Percentiles rank a stretch among this genome's conserved stretches.
Conservation (phyloP, 805 yeast genomes). For the Wickerhamomyces tratensis region DNA sequence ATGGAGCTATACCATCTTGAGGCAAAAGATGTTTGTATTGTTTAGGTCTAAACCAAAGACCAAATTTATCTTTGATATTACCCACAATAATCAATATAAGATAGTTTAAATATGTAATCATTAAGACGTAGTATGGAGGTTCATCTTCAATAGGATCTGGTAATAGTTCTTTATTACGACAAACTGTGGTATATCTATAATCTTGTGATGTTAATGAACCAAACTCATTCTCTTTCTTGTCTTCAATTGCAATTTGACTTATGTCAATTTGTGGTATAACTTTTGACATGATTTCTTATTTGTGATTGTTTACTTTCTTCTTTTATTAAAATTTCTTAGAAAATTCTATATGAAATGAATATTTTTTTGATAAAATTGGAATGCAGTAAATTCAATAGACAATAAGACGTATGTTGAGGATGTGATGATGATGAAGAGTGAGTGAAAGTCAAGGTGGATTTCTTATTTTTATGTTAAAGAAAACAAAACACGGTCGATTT, state of each 20-base stretch:
- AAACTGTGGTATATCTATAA: conserved; percentile 51
- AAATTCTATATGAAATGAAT: too few species aligned
- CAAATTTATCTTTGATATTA: conserved; percentile 82
- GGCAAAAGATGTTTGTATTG: conserved; percentile 60
- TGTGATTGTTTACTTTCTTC: too few species aligned
- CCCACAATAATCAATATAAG: conserved; percentile 81
- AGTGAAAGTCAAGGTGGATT: too few species aligned
- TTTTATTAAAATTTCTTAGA: too few species aligned
- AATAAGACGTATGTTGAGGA: too few species aligned
- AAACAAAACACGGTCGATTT: too few species aligned
- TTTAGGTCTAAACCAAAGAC: conserved; percentile 60
- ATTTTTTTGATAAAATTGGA: too few species aligned
- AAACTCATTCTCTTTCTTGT: conserved; percentile 52
- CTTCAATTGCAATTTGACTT: conserved; percentile 23
- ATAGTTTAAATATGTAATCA: conserved; percentile 81
- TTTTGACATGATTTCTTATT: conserved; percentile 8
- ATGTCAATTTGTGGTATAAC: conserved; percentile 26
- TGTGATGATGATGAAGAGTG: too few species aligned
- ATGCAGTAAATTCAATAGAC: too few species aligned
- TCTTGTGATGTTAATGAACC: conserved; percentile 62
- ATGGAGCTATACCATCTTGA: conserved; percentile 88
- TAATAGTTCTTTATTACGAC: conserved; percentile 44
- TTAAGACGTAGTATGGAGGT: conserved; percentile 72
- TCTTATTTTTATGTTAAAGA: too few species aligned
- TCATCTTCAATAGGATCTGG: conserved; percentile 64